A percentile compares a stretch with the other conserved stretches of the same genome.
These are phyloP conservation scores for Tillandsia leiboldiana DNA, from an alignment of 176 grass and related monocot genomes.

Conservation along the genomic window DNA sequence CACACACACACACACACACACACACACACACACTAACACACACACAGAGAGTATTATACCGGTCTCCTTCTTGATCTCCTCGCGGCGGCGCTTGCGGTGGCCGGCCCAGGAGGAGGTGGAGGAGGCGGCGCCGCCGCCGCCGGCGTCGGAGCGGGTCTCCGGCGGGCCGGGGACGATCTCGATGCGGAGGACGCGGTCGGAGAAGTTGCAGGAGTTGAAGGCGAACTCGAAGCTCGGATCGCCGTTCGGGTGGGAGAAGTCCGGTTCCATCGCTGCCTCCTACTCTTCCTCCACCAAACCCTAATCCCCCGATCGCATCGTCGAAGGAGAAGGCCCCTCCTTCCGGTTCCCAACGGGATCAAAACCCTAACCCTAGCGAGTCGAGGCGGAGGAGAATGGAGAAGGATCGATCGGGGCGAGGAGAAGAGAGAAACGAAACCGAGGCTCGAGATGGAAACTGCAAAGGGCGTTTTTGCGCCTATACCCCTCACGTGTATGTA, in stretches of 20 bases:
- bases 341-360: not conserved
- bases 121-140: not conserved
- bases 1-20: not conserved
- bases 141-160: not conserved
- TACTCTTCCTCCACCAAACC: not conserved
- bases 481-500: no score
- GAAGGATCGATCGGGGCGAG: not conserved
- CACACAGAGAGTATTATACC: not conserved
- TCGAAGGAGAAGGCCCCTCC: not conserved
- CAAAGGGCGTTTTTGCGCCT: no score
- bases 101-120: not conserved
- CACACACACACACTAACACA: not conserved
- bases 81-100: slow-evolving; percentile 8
- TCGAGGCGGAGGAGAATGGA: not conserved
- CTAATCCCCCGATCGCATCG: not conserved
- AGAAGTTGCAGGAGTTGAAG: slow-evolving; percentile 14
- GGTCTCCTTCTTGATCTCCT: slow-evolving; percentile 12
- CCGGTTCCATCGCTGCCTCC: not conserved
- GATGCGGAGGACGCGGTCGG: slow-evolving; percentile 9
- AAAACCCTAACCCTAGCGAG: slow-evolving; percentile 1
- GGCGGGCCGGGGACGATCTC: not conserved
- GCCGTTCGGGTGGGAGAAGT: slow-evolving; percentile 8
- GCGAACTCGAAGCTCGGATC: slow-evolving; percentile 7
- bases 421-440: not conserved
- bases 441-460: no score